A percentile compares a stretch with the other conserved stretches of the same genome.
Evolutionary conservation across 176 grass and related monocot genomes (phyloP).

Genomic region (Ensete glaucum): DNA sequence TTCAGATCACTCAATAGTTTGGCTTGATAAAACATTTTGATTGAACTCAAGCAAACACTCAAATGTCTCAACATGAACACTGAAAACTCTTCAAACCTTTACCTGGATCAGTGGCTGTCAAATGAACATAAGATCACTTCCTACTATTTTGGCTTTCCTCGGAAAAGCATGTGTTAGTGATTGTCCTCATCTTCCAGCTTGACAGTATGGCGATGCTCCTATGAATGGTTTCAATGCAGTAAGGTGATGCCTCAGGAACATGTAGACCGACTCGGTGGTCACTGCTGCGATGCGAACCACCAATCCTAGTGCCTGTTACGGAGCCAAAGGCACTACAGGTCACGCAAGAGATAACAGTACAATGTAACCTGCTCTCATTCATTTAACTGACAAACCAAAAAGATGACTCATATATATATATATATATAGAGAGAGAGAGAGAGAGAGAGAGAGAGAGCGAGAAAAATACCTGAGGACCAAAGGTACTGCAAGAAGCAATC

Average conservation of each 20-base stretch:
- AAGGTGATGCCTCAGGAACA: conserved; percentile 54
- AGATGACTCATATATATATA: no score
- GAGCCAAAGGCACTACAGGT: background rate
- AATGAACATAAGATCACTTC: no score
- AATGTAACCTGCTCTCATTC: background rate
- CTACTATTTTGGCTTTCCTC: no score
- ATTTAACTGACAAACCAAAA: no score
- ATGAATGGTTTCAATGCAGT: conserved; percentile 48
- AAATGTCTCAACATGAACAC: no score
- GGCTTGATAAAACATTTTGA: no score
- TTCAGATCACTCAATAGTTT: no score
- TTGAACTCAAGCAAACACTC: no score
- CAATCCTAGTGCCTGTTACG: conserved; percentile 48
- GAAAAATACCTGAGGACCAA: conserved; percentile 46
- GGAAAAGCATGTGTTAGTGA: background rate
- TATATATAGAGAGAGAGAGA: background rate
- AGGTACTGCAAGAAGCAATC: conserved; percentile 67
- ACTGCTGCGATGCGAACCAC: conserved; percentile 46
- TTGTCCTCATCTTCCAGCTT: conserved; percentile 28
- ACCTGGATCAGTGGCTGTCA: no score
- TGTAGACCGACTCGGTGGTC: conserved; percentile 54
- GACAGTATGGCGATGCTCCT: conserved; percentile 48
- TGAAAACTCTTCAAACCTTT: no score
- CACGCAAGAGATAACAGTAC: background rate
- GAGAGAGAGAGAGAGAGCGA: background rate